Evolutionary conservation across 2,329 filamentous ascomycete species (phyloP), one percentile per base, ranked within the genome.

Genomic region (Fusarium kyushuense): DNA sequence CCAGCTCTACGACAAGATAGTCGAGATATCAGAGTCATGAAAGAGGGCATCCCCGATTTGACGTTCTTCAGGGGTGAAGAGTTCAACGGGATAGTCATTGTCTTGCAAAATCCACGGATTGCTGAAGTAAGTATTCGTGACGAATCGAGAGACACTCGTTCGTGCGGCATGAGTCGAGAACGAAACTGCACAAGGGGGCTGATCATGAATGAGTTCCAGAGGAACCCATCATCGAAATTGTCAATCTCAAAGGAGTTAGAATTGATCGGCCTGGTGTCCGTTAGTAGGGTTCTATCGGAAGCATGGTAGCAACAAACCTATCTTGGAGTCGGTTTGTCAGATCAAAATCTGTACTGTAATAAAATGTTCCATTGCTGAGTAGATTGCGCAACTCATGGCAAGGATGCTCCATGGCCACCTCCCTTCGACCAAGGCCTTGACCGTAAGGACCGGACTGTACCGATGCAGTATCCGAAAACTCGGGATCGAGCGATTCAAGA

Each of bases 181-280:
- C 96, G 90, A 77, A 99, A 98, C 77, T 94, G 88, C 30, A 97
- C 90, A 54, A 99, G 84, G 7, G 96, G 94, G 68, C 92, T 90
- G 73, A 99, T 97, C 94, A 99, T 97, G 80, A 96, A 97, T 5
- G 93, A 96, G 76, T 99, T 99, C 96, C 96, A 99, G 19, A 99
- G 81, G 76, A 97, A 97, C 2, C 92, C 91, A 74, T 94, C 91
- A 78, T 99, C 94, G 65, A 98, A 89, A 74, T 93, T 96, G 76
- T 97, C 94, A 63, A 97, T 93, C 66, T 97, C 92, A 67, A 98
- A 94, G 1, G 91, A 89, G 43, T 89, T 86, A 21, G 88, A 88
- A 76, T 95, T 93, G 58, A 91, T 88, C 16, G 90, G 89, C 72
- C 92, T 93, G 38, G 29, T 6, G 21, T 41, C 35, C 13, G 70